Evolutionary conservation across 2,329 filamentous ascomycete species (phyloP).

Genomic region (Didymella lethalis): DNA sequence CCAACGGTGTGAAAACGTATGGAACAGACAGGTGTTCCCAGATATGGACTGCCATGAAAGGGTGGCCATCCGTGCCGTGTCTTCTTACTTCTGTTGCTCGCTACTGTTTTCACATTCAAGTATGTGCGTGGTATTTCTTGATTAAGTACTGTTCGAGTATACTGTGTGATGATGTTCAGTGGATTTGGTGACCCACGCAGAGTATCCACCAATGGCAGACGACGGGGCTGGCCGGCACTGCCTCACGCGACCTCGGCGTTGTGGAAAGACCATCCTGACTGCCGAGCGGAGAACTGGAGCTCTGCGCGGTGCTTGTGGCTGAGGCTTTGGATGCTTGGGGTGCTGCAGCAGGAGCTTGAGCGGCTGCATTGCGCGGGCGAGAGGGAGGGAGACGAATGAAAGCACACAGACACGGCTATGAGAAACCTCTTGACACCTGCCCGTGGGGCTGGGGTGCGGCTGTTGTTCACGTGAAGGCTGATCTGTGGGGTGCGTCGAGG

Average conservation of each 20-base stretch:
- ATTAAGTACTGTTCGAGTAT: too few relatives aligned
- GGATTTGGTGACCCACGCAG: not conserved
- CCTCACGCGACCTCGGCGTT: slow-evolving; percentile 20
- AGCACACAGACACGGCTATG: not conserved
- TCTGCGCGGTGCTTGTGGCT: slow-evolving; percentile 10
- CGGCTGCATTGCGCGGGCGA: not conserved
- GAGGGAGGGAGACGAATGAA: not conserved
- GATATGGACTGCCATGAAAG: too few relatives aligned
- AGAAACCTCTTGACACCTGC: not conserved
- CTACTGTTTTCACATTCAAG: too few relatives aligned
- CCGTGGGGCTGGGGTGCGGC: slow-evolving; percentile 9
- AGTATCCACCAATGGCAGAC: slow-evolving; percentile 13
- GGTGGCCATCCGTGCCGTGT: too few relatives aligned
- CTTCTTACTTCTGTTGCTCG: too few relatives aligned
- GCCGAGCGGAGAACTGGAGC: slow-evolving; percentile 13
- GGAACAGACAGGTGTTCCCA: too few relatives aligned
- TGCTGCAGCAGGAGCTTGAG: not conserved
- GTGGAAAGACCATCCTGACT: not conserved
- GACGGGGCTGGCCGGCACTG: slow-evolving; percentile 6
- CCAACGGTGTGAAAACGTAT: too few relatives aligned
- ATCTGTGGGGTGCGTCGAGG: slow-evolving; percentile 16
- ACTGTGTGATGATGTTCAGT: too few relatives aligned
- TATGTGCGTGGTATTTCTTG: too few relatives aligned
- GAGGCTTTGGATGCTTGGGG: slow-evolving; percentile 8
- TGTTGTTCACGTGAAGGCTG: slow-evolving; percentile 16